Evolutionary conservation across 306 rosid genomes (phyloP), one percentile per base, ranked within the genome.

Genomic region (Boehmeria nivea): DNA sequence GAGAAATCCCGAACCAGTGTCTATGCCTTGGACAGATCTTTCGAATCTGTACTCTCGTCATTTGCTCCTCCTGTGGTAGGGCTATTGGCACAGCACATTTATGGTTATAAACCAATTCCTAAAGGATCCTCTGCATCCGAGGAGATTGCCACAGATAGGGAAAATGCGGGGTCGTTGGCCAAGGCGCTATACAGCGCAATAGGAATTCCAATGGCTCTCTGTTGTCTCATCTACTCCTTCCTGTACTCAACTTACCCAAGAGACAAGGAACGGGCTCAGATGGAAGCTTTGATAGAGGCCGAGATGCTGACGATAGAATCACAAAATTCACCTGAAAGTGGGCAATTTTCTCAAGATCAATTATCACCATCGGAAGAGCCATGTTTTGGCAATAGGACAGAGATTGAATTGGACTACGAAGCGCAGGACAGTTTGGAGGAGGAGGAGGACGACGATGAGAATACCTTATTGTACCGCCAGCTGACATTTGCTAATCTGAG

Each of bases 41-140:
- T 87, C 4, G 99, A 91, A 81, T 84, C 96, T 20, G 64, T 83
- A 62, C 76, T 91, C 25, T 87, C 96, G 27, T 87, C 96, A 21
- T 87, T 91, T 62, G 96, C 95, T 59, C 95, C 99, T 12, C 93
- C 96, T 39, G 68, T 77, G 12, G 96, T 91, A 45, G 99, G 99
- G 34, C 63, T 91, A 42, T 67, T 91, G 75, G 93, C 99, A 21
- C 96, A 84, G 62, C 77, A 83, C 43, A 76, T 84, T 39, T 91
- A 82, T 51, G 99, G 99, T 20, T 91, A 87, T 55, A 83, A 71
- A 60, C 94, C 95, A 10, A 36, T 87, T 65, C 68, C 56, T 20
- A 23, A 38, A 49, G 95, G 85, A 37, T 68, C 78, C 51, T 72
- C 74, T 44, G 44, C 16, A 52, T 65, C 78, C 1, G 85, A 79